Base-by-base conservation (phyloP, 1,284 basidiomycete genomes). In the Apiotrichum montevideense region DNA sequence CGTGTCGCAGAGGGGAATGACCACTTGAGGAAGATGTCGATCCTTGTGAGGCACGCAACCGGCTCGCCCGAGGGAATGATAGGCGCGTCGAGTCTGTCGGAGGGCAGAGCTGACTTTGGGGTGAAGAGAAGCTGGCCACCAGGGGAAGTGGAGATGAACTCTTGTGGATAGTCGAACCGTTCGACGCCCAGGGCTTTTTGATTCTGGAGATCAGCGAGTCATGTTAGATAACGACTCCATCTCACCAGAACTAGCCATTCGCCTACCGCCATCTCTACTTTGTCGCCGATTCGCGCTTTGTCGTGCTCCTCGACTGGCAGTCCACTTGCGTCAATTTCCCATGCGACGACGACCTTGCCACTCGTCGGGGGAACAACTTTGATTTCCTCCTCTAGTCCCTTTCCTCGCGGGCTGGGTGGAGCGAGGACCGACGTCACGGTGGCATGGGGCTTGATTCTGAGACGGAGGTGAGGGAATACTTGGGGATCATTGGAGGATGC, bases 311-410 rank as follows among this genome's bases (percentile, higher is more conserved):
- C 29, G 3, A 42, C 3, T 21, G 53, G 35, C 14, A 48, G 32
- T 7, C 3, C 34, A 1, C 21, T 13, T 11, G 54, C 29, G 32
- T 60, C 34, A 3, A 54, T 42, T 0, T 46, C 15, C 58, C 54
- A 60, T 1, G 40, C 11, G n/a, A 65, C 35, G 1, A 10, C 2
- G n/a, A 66, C 58, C 34, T 54, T 60, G n/a, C 59, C 63, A 2
- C 63, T 63, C 3, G 65, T 32, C 2, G 62, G 62, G 3, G 62
- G 50, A 1, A 66, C 51, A 4, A 66, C 53, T 49, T 66, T 61
- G 48, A 68, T 42, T 34, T 29, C 43, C 1, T 60, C 57, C 49
- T 69, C 68, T 2, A 68, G 37, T 1, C 54, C 53, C 43, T 54
- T 61, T 9, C 60, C 59, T 1, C 35, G 52, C 14, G 50, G 34